Percentiles rank a stretch among this genome's conserved stretches.
Evolutionary conservation across 2,329 filamentous ascomycete species (phyloP).

Genomic region (Colletotrichum higginsianum): DNA sequence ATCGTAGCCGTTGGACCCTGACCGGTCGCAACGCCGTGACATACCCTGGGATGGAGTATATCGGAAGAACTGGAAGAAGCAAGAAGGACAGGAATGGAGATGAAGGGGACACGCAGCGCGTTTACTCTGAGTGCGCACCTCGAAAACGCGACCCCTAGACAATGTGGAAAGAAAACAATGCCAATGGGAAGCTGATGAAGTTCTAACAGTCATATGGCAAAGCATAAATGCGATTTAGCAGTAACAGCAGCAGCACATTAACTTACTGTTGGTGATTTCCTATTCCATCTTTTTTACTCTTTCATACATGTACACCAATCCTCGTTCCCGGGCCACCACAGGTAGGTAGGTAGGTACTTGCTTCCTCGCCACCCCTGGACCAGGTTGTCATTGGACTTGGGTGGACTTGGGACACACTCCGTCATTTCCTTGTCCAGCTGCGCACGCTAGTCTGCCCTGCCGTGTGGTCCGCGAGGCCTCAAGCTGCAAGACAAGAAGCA

Average conservation of each 20-base stretch:
- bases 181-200: background rate
- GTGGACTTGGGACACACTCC: slow-evolving; percentile 39
- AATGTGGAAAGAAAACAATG: background rate
- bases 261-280: background rate
- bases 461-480: slow-evolving; percentile 41
- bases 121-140: background rate
- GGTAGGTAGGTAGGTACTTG: too few species aligned
- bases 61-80: background rate
- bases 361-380: slow-evolving; percentile 5
- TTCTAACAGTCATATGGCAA: background rate
- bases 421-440: slow-evolving; percentile 41
- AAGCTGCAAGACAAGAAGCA: slow-evolving; percentile 22
- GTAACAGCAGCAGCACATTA: background rate
- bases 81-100: background rate
- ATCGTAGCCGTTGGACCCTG: background rate
- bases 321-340: too few species aligned
- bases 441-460: slow-evolving; percentile 41
- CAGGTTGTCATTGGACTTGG: slow-evolving; percentile 8
- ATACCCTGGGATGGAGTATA: background rate
- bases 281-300: background rate
- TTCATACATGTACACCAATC: background rate
- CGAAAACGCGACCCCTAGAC: background rate
- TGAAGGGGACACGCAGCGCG: background rate
- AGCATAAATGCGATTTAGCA: background rate
- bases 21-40: background rate